phyloP scores from a whole-genome alignment of 345 rosid species.

The Camelina sativa region DNA sequence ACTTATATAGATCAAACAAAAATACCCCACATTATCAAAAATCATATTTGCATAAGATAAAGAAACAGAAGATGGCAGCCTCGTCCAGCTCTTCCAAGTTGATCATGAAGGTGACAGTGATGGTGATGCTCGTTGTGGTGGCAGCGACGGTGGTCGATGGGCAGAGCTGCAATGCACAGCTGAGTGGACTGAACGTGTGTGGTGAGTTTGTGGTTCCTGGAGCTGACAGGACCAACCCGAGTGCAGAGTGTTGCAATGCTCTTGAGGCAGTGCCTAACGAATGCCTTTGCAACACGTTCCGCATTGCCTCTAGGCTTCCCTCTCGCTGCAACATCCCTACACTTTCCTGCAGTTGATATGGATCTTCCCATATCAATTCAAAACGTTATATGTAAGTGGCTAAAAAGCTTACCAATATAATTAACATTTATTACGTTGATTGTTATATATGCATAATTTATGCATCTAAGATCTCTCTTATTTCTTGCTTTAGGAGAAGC shows the following conservation, averaged over 20 bases:
- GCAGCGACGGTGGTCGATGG: conserved; percentile 43
- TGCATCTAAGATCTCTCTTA: neutral
- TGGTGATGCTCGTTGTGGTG: conserved; percentile 42
- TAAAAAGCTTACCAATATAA: neutral
- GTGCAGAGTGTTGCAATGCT: conserved; percentile 61
- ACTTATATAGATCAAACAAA: conserved; percentile 7
- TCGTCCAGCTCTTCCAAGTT: conserved; percentile 32
- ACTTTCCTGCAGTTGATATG: conserved; percentile 49
- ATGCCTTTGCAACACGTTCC: conserved; percentile 85
- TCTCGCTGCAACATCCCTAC: conserved; percentile 69
- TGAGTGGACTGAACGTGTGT: conserved; percentile 64
- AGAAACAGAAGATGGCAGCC: conserved; percentile 26
- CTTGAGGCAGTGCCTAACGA: conserved; percentile 63
- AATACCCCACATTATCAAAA: conserved; percentile 14
- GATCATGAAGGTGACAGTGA: conserved; percentile 38
- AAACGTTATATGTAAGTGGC: conserved; percentile 14
- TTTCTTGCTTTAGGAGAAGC: conserved; percentile 15
- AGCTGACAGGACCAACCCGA: conserved; percentile 49
- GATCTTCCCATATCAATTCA: neutral
- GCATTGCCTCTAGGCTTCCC: conserved; percentile 77
- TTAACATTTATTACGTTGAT: neutral
- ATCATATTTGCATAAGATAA: conserved; percentile 7
- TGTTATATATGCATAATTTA: neutral
- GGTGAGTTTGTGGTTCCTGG: conserved; percentile 79
- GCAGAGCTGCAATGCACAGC: conserved; percentile 63